Evolutionary conservation across 2,329 filamentous ascomycete genomes (phyloP).

Genomic region (Clarireedia hainanense): DNA sequence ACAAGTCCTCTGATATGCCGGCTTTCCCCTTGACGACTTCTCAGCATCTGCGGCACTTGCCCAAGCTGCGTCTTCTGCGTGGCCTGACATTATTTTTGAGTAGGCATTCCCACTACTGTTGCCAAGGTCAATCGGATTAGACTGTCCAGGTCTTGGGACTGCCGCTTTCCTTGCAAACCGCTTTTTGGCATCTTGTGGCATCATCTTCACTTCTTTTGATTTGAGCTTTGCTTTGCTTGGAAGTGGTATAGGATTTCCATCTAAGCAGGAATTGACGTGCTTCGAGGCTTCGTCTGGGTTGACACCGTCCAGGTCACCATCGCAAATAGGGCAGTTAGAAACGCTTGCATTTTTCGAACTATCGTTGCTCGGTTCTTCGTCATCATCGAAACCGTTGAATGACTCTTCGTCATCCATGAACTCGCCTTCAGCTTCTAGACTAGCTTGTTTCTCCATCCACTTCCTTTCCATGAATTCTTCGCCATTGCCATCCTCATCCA

Average conservation of each 20-base stretch:
- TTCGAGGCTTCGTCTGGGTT: slow-evolving; percentile 61
- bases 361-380: slow-evolving; percentile 6
- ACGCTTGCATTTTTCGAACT: slow-evolving; percentile 14
- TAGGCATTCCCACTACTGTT: slow-evolving; percentile 62
- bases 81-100: slow-evolving; percentile 83
- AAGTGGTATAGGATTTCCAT: slow-evolving; percentile 64
- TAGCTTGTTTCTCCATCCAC: slow-evolving; percentile 70
- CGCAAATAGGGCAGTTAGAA: slow-evolving; percentile 69
- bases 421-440: slow-evolving; percentile 51
- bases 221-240: slow-evolving; percentile 27
- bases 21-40: slow-evolving; percentile 69
- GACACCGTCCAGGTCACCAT: slow-evolving; percentile 50
- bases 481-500: slow-evolving; percentile 37
- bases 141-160: slow-evolving; percentile 70
- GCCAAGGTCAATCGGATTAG: slow-evolving; percentile 61
- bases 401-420: slow-evolving; percentile 25
- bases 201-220: slow-evolving; percentile 18
- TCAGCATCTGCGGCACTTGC: slow-evolving; percentile 76
- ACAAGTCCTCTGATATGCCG: slow-evolving; percentile 81
- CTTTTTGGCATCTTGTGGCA: slow-evolving; percentile 20
- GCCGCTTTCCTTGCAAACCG: slow-evolving; percentile 57
- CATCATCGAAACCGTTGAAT: slow-evolving; percentile 18
- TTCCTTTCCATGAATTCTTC: slow-evolving; percentile 59
- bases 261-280: slow-evolving; percentile 90
- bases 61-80: slow-evolving; percentile 89